Conservation (phyloP, 495 filamentous ascomycete species). For the Hypoxylon lenormandii region DNA sequence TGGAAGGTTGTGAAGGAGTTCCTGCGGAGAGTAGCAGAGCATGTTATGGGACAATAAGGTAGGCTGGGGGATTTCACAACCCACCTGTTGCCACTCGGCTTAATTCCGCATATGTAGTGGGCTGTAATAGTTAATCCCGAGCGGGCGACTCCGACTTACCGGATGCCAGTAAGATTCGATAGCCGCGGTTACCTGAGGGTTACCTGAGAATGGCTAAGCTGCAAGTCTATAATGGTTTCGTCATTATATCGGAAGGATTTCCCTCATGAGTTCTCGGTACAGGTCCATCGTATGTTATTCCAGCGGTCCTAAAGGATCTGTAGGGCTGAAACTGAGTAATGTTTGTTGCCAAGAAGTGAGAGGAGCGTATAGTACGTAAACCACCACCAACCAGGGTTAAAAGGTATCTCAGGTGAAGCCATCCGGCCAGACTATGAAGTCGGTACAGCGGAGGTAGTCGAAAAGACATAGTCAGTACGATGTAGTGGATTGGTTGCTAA, state of each 20-base stretch:
- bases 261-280: not conserved
- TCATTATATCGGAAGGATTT: not conserved
- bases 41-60: not conserved
- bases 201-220: not conserved
- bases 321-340: constrained; percentile 42
- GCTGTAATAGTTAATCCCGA: constrained; percentile 20
- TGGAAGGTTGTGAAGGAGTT: constrained; percentile 15
- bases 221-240: constrained; percentile 3
- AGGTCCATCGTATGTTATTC: constrained; percentile 3
- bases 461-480: no score
- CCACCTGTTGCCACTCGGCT: constrained; percentile 17
- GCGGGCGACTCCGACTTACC: constrained; percentile 16
- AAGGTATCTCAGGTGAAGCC: no score
- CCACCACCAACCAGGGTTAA: no score
- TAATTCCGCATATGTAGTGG: not conserved
- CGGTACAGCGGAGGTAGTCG: no score
- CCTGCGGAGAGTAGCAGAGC: constrained; percentile 7
- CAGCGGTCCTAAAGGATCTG: constrained; percentile 25
- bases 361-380: no score
- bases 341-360: not conserved
- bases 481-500: no score
- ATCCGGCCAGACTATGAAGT: no score
- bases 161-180: constrained; percentile 3
- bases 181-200: not conserved
- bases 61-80: constrained; percentile 2